phyloP scores from a whole-genome alignment of 106 monocot genomes.

The Phalaenopsis equestris region DNA sequence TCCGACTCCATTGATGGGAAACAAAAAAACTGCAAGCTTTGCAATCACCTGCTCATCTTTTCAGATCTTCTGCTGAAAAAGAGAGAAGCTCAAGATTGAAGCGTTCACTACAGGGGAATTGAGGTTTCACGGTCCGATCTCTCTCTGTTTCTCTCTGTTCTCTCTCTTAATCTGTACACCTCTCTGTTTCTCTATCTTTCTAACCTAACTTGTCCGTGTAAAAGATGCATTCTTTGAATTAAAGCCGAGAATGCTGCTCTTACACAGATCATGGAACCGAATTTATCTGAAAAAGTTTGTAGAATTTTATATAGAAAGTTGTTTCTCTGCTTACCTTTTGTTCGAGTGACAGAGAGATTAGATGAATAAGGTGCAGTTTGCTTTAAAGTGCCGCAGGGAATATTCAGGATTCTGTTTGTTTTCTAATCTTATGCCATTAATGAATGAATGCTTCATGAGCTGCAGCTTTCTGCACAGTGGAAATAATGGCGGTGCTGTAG shows the following conservation, averaged over 20 bases:
- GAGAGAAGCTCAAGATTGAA: background rate
- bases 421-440: background rate
- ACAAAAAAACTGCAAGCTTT: background rate
- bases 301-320: background rate
- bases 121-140: slow-evolving; percentile 10
- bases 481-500: background rate
- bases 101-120: slow-evolving; percentile 3
- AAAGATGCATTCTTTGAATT: background rate
- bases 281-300: background rate
- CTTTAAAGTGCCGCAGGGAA: background rate
- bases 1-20: background rate
- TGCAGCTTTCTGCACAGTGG: background rate
- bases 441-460: background rate
- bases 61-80: background rate
- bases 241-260: background rate
- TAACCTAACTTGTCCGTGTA: background rate
- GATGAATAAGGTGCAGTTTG: background rate
- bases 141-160: background rate
- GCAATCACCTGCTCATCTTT: background rate
- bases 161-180: background rate
- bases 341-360: background rate
- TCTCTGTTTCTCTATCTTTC: background rate
- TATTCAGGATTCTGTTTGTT: background rate
- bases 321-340: background rate
- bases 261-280: background rate